Evolutionary conservation across 208 protist genomes (phyloP).

Genomic region (Strigomonas culicis): DNA sequence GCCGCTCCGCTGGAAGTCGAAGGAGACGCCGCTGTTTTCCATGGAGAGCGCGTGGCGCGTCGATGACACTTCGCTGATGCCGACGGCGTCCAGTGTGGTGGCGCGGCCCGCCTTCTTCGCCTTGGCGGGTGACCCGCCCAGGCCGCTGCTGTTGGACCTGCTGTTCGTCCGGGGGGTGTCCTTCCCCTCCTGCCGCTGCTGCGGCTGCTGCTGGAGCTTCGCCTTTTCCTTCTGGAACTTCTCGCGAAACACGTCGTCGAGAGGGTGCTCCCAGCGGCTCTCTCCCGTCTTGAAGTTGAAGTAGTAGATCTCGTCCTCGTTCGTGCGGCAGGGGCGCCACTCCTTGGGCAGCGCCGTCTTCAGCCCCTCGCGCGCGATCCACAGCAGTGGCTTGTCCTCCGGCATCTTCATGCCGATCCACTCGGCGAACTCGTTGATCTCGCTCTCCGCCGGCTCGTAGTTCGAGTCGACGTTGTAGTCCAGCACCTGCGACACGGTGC

Average conservation of each 20-base stretch:
- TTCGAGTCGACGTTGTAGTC: slow-evolving; percentile 77
- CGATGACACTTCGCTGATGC: too few species aligned
- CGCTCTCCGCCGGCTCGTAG: slow-evolving; percentile 91
- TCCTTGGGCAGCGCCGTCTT: slow-evolving; percentile 92
- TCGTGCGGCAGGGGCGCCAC: slow-evolving; percentile 93
- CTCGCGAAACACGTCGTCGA: slow-evolving; percentile 86
- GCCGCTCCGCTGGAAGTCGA: neutral
- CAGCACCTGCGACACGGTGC: slow-evolving; percentile 85
- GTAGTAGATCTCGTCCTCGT: slow-evolving; percentile 93
- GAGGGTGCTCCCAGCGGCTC: slow-evolving; percentile 94
- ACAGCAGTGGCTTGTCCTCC: slow-evolving; percentile 87
- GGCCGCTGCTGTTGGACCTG: slow-evolving; percentile 9
- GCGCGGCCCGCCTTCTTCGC: neutral
- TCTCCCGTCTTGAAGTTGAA: slow-evolving; percentile 96
- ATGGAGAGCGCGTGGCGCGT: too few species aligned
- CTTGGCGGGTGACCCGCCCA: neutral
- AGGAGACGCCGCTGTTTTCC: too few species aligned
- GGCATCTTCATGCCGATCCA: slow-evolving; percentile 92
- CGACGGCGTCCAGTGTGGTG: neutral
- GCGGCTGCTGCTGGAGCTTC: slow-evolving; percentile 8
- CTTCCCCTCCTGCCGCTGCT: slow-evolving; percentile 1
- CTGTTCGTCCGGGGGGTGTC: neutral
- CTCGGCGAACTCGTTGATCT: slow-evolving; percentile 91
- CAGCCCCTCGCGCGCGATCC: slow-evolving; percentile 92
- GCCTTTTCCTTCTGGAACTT: slow-evolving; percentile 77